phyloP scores from a whole-genome alignment of 164 flowering plant species.

The Echeveria elegans region DNA sequence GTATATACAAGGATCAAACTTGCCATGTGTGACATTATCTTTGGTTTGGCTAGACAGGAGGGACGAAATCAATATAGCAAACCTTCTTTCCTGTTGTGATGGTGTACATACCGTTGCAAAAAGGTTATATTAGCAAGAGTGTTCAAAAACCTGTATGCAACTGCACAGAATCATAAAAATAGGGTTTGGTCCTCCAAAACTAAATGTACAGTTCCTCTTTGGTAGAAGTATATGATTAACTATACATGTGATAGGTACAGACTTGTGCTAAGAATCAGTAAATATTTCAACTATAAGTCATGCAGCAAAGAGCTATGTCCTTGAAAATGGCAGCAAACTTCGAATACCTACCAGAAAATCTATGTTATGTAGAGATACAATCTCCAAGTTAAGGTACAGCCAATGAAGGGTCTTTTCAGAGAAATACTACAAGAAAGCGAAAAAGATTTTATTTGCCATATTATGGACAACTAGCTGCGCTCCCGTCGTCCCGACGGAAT shows the following conservation, averaged over 20 bases:
- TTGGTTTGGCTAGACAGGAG: slow-evolving; percentile 98
- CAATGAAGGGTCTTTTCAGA: too few species aligned
- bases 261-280: background rate
- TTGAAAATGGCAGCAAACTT: too few species aligned
- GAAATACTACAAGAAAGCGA: too few species aligned
- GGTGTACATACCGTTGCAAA: background rate
- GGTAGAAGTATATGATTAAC: background rate
- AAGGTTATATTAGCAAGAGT: background rate
- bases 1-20: slow-evolving; percentile 28
- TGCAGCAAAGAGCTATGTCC: background rate
- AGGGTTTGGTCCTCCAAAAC: background rate
- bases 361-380: too few species aligned
- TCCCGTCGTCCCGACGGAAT: too few species aligned
- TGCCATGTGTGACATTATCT: slow-evolving; percentile 87
- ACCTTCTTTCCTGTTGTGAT: slow-evolving; percentile 73
- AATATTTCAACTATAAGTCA: background rate
- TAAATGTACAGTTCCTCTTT: background rate
- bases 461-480: too few species aligned
- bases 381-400: too few species aligned
- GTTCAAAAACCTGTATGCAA: background rate
- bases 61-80: slow-evolving; percentile 78
- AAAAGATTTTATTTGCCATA: too few species aligned
- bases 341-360: too few species aligned
- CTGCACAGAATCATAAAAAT: background rate
- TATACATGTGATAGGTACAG: background rate